A percentile compares a stretch with the other conserved stretches of the same genome.
Evolutionary conservation across 179 eudicot species (phyloP).

Genomic region (Pouteria campechiana): DNA sequence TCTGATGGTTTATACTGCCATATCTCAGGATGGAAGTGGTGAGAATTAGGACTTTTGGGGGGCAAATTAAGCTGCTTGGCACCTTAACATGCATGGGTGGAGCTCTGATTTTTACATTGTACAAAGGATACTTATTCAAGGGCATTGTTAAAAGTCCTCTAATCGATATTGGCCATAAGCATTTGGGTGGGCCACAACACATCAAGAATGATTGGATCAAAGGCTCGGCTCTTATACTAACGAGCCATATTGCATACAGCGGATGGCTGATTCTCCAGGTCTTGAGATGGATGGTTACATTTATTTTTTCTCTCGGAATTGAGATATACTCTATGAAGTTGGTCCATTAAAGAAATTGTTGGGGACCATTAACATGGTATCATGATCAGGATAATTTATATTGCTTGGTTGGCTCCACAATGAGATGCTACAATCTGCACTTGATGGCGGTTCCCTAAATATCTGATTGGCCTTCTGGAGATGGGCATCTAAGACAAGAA

Average conservation of each 20-base stretch:
- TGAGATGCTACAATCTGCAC: too few species aligned
- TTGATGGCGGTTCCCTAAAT: too few species aligned
- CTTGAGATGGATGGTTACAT: too few species aligned
- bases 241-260: constrained; percentile 3
- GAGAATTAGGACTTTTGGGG: not conserved
- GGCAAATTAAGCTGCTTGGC: constrained; percentile 7
- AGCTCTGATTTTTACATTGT: constrained; percentile 8
- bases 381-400: too few species aligned
- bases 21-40: constrained; percentile 14
- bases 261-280: constrained; percentile 7
- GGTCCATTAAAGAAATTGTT: too few species aligned
- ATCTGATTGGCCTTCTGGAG: too few species aligned
- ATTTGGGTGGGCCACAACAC: not conserved
- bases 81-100: constrained; percentile 6
- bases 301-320: too few species aligned
- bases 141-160: constrained; percentile 4
- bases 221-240: not conserved
- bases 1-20: too few species aligned
- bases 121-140: constrained; percentile 9
- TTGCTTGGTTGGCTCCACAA: too few species aligned
- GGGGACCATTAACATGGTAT: too few species aligned
- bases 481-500: too few species aligned
- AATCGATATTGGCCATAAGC: not conserved
- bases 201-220: constrained; percentile 2
- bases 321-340: too few species aligned